Base-by-base conservation (phyloP, 352 stramenopile genomes). In the Pythium aphanidermatum region DNA sequence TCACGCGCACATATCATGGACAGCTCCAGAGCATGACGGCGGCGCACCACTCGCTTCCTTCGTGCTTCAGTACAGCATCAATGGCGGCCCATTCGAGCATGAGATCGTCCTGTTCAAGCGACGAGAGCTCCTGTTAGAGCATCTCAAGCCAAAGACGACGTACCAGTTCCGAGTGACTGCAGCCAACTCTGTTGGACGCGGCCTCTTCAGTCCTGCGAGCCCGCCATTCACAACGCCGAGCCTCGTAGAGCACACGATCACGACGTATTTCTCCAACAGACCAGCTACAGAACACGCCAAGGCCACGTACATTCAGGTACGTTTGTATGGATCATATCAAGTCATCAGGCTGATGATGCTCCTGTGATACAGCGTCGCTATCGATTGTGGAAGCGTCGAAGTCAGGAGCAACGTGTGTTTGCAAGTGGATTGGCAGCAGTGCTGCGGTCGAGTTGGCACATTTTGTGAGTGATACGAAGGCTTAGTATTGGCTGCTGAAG, bases 181-280 rank as follows among this genome's bases (percentile, higher is more conserved):
- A 11, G 47, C 65, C 20, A 90, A 90, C 39, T 38, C 45, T 0
- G 60, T 72, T 0, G 75, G 75, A 3, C 61, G 55, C 5, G 50
- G 54, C 0, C 32, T 16, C 7, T 76, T 70, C 31, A 85, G 72
- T 40, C 46, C 55, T 5, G 59, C 61, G 40, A 77, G 66, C 4
- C 39, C 34, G 0, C 23, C 65, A 12, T 46, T 75, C 34, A 39
- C 34, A 8, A 87, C 70, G 9, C 78, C 78, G 11, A 87, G 73
- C 51, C 73, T 90, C 16, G 70, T 86, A 8, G 67, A 74, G 23
- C 83, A 75, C 50, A 90, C 78, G 19, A 67, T 90, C 50, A 46
- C 59, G 1, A 63, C 38, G 21, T 89, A 87, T 36, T 83, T 83
- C 35, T 60, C 63, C 7, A 46, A 63, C 27, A 68, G 75, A 0